phyloP scores from a whole-genome alignment of 1,284 basidiomycete genomes.

The Naganishia sp. region DNA sequence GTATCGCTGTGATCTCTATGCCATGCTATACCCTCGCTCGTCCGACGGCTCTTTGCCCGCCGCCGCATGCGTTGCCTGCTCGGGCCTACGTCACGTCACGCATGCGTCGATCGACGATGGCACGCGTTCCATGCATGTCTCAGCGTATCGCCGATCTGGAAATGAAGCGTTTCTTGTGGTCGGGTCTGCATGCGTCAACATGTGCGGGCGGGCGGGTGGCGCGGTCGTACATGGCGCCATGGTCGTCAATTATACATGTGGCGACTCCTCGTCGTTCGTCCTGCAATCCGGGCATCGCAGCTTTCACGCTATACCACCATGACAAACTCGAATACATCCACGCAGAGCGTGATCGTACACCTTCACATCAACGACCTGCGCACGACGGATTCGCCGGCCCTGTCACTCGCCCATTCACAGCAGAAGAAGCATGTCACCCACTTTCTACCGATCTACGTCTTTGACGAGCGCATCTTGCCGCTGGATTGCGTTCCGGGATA shows the following conservation, averaged over 20 bases:
- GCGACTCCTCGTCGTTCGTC: too few species aligned
- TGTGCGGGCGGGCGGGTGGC: not conserved
- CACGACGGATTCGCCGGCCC: slow-evolving; percentile 58
- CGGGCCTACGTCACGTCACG: too few species aligned
- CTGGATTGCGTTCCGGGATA: slow-evolving; percentile 56
- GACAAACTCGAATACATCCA: not conserved
- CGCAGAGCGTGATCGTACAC: slow-evolving; percentile 39
- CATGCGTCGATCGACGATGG: too few species aligned
- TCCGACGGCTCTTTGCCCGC: too few species aligned
- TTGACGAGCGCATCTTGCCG: slow-evolving; percentile 59
- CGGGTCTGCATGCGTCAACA: not conserved
- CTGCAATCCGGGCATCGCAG: too few species aligned
- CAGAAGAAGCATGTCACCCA: slow-evolving; percentile 50
- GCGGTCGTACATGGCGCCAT: not conserved
- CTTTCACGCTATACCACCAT: not conserved
- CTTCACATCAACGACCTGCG: slow-evolving; percentile 54
- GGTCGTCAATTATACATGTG: too few species aligned
- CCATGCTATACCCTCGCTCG: too few species aligned
- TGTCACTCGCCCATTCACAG: slow-evolving; percentile 50
- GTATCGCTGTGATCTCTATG: too few species aligned
- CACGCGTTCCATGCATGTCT: too few species aligned
- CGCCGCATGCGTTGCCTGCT: too few species aligned
- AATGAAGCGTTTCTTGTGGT: not conserved
- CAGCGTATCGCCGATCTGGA: slow-evolving; percentile 5
- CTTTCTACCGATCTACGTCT: slow-evolving; percentile 60